These are phyloP conservation scores for Aschersonia sp. DNA, from an alignment of 2,329 filamentous ascomycete genomes.

Conservation along the genomic window DNA sequence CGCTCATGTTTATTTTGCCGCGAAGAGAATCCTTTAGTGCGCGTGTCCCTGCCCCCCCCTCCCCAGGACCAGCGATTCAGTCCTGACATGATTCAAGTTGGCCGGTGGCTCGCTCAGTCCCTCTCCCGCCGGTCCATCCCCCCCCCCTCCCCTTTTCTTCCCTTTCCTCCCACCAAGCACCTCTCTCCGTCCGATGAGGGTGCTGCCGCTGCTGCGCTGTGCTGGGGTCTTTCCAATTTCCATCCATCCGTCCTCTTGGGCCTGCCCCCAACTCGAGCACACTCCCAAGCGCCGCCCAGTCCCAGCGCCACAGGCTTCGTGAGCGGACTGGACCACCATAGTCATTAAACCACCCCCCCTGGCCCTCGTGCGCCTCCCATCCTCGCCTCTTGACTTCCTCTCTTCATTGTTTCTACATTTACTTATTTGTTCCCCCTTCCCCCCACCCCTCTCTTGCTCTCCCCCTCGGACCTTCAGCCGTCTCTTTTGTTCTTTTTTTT, in stretches of 20 bases:
- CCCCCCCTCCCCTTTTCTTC: not conserved
- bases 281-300: not conserved
- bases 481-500: constrained; percentile 13
- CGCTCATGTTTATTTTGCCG: not conserved
- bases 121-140: not conserved
- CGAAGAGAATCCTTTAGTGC: not conserved
- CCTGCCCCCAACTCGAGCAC: not conserved
- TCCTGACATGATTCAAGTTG: not conserved
- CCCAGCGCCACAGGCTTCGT: not conserved
- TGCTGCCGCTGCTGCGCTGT: not conserved
- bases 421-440: constrained; percentile 7
- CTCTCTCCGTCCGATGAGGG: not conserved
- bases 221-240: not conserved
- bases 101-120: not conserved
- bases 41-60: no score
- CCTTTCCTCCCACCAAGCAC: not conserved
- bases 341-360: not conserved
- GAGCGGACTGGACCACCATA: not conserved
- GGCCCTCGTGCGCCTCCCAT: constrained; percentile 3
- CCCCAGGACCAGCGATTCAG: not conserved
- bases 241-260: not conserved
- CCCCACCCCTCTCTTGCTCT: constrained; percentile 13
- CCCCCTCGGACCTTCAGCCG: constrained; percentile 15
- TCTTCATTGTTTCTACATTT: constrained; percentile 6
- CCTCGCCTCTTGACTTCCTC: constrained; percentile 6